Conservation (phyloP, 2,329 filamentous ascomycete species). For the Blastomyces emzantsi region DNA sequence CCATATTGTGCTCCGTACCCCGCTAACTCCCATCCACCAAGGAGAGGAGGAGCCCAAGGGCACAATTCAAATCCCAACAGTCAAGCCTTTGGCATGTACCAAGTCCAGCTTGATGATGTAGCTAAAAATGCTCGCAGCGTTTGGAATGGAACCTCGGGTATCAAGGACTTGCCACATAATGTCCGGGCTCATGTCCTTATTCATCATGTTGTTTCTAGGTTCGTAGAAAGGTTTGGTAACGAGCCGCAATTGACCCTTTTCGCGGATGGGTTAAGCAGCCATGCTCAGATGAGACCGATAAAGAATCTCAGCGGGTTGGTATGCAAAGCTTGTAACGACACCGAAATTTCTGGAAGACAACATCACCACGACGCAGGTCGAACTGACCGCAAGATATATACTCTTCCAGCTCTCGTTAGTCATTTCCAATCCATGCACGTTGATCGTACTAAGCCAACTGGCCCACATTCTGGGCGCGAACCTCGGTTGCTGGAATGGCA, state of each 20-base stretch:
- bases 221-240: constrained; percentile 49
- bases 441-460: constrained; percentile 20
- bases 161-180: constrained; percentile 54
- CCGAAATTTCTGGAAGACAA: constrained; percentile 11
- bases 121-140: constrained; percentile 49
- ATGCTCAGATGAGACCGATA: constrained; percentile 49
- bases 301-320: constrained; percentile 46
- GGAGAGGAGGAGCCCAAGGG: constrained; percentile 8
- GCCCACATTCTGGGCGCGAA: constrained; percentile 19
- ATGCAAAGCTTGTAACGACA: constrained; percentile 45
- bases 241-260: constrained; percentile 51
- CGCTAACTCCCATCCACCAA: constrained; percentile 4
- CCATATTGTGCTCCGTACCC: constrained; percentile 14
- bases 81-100: constrained; percentile 38
- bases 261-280: constrained; percentile 49
- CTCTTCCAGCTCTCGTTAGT: constrained; percentile 26
- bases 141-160: constrained; percentile 52
- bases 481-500: constrained; percentile 45
- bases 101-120: constrained; percentile 45
- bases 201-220: constrained; percentile 52
- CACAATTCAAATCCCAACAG: constrained; percentile 17
- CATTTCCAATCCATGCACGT: constrained; percentile 34
- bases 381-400: constrained; percentile 21
- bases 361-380: constrained; percentile 13
- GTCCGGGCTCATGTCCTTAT: constrained; percentile 57